Evolutionary conservation across 2,329 filamentous ascomycete genomes (phyloP).

Genomic region (Cercospora nicotianae): DNA sequence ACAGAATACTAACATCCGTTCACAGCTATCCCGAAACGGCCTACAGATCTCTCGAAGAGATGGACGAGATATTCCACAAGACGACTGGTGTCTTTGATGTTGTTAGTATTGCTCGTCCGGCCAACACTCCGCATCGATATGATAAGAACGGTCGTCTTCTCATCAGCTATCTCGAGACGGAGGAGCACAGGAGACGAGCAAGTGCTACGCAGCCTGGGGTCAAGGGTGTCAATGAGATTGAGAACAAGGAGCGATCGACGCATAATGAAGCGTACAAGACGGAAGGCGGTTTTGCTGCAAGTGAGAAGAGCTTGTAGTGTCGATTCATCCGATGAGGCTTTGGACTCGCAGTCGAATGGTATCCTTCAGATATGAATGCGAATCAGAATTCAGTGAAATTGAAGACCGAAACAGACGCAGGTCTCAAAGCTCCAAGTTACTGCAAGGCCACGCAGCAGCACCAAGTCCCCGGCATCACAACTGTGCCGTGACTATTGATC

Average conservation of each 20-base stretch:
- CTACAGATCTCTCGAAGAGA: slow-evolving; percentile 64
- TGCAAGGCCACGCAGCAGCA: not conserved
- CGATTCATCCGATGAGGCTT: not conserved
- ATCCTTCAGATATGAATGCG: not conserved
- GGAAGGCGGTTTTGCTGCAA: slow-evolving; percentile 16
- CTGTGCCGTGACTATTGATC: not conserved
- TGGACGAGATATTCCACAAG: slow-evolving; percentile 65
- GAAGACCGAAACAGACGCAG: not conserved
- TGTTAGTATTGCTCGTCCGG: slow-evolving; percentile 51
- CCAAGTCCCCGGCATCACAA: not conserved
- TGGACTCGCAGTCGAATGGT: not conserved
- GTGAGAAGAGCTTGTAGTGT: slow-evolving; percentile 20
- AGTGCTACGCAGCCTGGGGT: slow-evolving; percentile 12
- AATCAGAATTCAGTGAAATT: not conserved
- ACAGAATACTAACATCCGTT: not conserved
- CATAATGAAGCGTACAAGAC: slow-evolving; percentile 20
- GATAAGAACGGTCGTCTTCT: slow-evolving; percentile 59
- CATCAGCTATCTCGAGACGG: slow-evolving; percentile 49
- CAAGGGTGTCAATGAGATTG: slow-evolving; percentile 7
- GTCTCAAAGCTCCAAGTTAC: too few relatives aligned
- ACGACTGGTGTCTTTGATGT: slow-evolving; percentile 51
- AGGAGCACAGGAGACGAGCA: slow-evolving; percentile 24
- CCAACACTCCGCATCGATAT: slow-evolving; percentile 55
- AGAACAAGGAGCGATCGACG: slow-evolving; percentile 23
- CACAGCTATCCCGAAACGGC: slow-evolving; percentile 57